phyloP scores from a whole-genome alignment of 768 basidiomycete species.

The Suillus sp. region DNA sequence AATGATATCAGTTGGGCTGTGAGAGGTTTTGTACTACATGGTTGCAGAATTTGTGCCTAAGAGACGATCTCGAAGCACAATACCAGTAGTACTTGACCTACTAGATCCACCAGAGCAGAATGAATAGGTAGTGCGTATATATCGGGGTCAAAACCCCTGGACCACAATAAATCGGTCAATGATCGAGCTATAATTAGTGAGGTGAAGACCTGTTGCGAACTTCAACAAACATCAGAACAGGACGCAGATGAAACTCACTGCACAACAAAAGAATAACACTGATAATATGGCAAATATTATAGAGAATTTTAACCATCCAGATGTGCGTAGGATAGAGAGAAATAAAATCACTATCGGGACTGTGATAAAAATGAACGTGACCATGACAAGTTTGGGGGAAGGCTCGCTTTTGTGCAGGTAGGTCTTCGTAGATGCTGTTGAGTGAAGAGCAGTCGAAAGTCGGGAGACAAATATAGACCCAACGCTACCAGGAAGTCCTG shows the following conservation, averaged over 20 bases:
- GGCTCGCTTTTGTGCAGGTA: slow-evolving; percentile 22
- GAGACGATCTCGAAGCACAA: slow-evolving; percentile 71
- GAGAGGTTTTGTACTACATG: background rate
- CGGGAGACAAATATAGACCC: slow-evolving; percentile 92
- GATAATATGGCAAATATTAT: slow-evolving; percentile 67
- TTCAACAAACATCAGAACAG: slow-evolving; percentile 5
- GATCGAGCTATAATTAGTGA: slow-evolving; percentile 68
- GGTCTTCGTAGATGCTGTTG: slow-evolving; percentile 23
- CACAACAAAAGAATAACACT: slow-evolving; percentile 70
- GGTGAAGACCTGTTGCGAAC: slow-evolving; percentile 54
- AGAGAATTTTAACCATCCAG: slow-evolving; percentile 81
- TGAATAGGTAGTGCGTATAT: slow-evolving; percentile 93
- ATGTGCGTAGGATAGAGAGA: slow-evolving; percentile 57
- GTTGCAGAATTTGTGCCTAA: slow-evolving; percentile 33
- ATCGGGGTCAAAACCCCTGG: slow-evolving; percentile 78
- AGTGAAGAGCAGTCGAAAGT: slow-evolving; percentile 85
- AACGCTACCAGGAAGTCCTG: slow-evolving; percentile 84
- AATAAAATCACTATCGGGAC: slow-evolving; percentile 80
- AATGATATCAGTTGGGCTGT: background rate
- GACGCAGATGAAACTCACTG: slow-evolving; percentile 53
- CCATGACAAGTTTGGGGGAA: slow-evolving; percentile 56
- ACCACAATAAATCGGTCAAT: slow-evolving; percentile 81
- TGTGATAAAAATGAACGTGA: slow-evolving; percentile 72
- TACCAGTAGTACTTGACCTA: slow-evolving; percentile 81
- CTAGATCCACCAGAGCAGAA: slow-evolving; percentile 83